These are phyloP conservation scores for Hymenoscyphus infarciens DNA, from an alignment of 2,329 filamentous ascomycete species.

Conservation along the genomic window DNA sequence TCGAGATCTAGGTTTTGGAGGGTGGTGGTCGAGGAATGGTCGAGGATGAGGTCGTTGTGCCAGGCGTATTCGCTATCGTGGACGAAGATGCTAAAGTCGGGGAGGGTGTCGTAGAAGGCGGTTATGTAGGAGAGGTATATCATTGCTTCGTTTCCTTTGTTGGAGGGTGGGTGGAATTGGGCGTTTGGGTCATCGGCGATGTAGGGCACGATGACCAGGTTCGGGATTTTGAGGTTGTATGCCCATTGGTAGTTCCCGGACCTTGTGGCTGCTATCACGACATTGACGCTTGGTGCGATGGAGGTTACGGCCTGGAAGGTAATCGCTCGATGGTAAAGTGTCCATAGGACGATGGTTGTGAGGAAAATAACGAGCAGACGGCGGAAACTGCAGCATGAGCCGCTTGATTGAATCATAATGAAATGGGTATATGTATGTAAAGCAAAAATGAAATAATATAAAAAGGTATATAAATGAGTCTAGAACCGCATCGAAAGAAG, in stretches of 20 bases:
- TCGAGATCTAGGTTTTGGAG: constrained; percentile 36
- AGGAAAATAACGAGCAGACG: neutral
- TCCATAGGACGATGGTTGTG: neutral
- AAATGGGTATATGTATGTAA: constrained; percentile 3
- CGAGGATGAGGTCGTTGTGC: constrained; percentile 39
- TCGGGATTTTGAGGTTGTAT: constrained; percentile 32
- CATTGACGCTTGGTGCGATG: constrained; percentile 6
- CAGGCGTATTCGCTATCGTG: constrained; percentile 51
- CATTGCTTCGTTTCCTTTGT: constrained; percentile 61
- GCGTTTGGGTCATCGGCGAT: constrained; percentile 47
- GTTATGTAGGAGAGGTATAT: constrained; percentile 60
- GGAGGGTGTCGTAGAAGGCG: constrained; percentile 56
- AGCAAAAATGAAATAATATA: neutral
- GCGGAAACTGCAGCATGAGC: neutral
- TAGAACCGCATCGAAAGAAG: neutral
- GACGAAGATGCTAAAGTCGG: constrained; percentile 56
- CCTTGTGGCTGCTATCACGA: constrained; percentile 49
- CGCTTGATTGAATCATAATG: constrained; percentile 2
- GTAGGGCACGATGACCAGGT: constrained; percentile 41
- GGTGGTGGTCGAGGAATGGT: constrained; percentile 32
- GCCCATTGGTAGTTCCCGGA: constrained; percentile 38
- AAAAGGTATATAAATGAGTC: neutral
- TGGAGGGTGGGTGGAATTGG: constrained; percentile 47
- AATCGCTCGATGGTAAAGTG: neutral
- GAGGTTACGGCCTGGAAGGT: neutral